Base-by-base conservation (phyloP, 495 filamentous ascomycete genomes). In the Penicillium turbatum region DNA sequence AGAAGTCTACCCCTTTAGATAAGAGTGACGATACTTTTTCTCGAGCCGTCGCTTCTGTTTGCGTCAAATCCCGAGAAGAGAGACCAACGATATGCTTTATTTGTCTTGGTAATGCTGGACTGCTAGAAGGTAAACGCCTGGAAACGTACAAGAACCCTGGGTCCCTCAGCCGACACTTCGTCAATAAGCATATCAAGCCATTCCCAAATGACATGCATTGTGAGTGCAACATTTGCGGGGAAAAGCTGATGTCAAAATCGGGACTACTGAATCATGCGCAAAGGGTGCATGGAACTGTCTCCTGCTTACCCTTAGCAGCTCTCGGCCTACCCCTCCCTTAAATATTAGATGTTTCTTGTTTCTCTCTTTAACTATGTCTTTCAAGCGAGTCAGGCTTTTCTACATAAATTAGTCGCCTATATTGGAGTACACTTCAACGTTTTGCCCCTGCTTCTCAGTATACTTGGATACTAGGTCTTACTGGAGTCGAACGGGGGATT, bases 11-110 rank as follows among this genome's bases (percentile, higher is more conserved):
- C 30, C 19, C 51, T 30, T 47, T 27, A 55, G 47, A 55, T 49
- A 29, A 55, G 42, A 37, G 34, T 11, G 52, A 46, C 51, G 52
- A 58, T 45, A 49, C 16, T 30, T 53, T 62, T 51, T 58, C 51
- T 19, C 19, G 53, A n/a, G 55, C 50, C 6, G 55, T 65, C 51
- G 51, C 55, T 34, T 59, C 47, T 5, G 59, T 65, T 34, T 65
- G 53, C 59, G 46, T 65, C 42, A 59, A 61, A 49, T 52, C 31
- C 30, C 48, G 17, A 38, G 15, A 34, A 46, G 45, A 61, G 36
- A 56, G 62, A 59, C 55, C 53, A 48, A 59, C 52, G 38, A 61
- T 61, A 11, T 65, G 62, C 55, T 65, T 65, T 37, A 58, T 61
- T 29, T 64, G 51, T 12, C 48, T 64, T 64, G 39, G 52, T 35